These are phyloP conservation scores for Centaurea solstitialis DNA, from an alignment of 129 eudicot species.

Conservation along the genomic window DNA sequence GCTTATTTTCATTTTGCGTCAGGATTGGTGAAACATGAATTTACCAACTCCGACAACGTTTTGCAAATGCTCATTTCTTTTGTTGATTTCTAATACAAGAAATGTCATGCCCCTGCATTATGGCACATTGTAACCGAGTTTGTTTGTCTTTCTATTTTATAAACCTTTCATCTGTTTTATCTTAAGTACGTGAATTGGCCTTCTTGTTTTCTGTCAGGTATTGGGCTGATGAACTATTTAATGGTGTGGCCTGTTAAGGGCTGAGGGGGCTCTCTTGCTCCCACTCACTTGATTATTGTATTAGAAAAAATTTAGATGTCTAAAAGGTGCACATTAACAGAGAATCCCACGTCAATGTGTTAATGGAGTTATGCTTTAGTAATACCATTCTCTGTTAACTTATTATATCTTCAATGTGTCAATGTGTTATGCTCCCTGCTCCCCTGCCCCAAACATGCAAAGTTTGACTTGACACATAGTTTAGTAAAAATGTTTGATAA, in stretches of 20 bases:
- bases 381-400: too few species aligned
- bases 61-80: not conserved
- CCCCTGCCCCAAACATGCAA: too few species aligned
- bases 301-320: too few species aligned
- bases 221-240: not conserved
- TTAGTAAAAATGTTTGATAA: too few species aligned
- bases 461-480: too few species aligned
- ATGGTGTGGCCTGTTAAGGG: not conserved
- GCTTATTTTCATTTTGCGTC: not conserved
- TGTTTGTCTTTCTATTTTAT: not conserved
- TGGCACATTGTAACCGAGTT: not conserved
- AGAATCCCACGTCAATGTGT: too few species aligned
- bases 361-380: too few species aligned
- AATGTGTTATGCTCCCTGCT: too few species aligned
- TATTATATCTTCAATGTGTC: too few species aligned
- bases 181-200: not conserved
- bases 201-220: not conserved
- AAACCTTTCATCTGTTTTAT: not conserved
- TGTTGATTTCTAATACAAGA: not conserved
- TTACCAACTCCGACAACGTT: not conserved
- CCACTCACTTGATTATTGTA: not conserved
- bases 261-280: not conserved
- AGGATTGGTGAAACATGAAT: not conserved
- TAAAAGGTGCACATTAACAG: too few species aligned
- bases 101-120: not conserved